Evolutionary conservation across 108 stramenopile genomes (phyloP), one percentile per base, ranked within the genome.

Genomic region (Craspedostauros australis): DNA sequence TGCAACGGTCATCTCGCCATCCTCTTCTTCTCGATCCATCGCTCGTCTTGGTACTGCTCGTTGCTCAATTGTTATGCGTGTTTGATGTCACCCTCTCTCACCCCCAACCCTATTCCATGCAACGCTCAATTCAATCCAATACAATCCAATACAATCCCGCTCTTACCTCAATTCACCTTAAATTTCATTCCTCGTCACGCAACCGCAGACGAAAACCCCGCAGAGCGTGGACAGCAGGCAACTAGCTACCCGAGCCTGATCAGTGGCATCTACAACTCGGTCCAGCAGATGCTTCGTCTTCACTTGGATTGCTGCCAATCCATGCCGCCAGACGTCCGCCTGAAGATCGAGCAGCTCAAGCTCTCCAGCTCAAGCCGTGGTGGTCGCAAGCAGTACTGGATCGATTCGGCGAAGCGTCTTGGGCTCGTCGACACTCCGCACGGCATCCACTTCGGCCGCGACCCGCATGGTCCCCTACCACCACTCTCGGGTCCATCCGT

Each of bases 351-450:
- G 19, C 49, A 34, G 5, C 63, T 91, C 7, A 82, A 84, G 45
- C 54, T 78, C 31, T 78, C 77, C 19, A 80, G 76, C 29, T 73
- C 70, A 20, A 84, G 80, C 53, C 79, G 90, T 25, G 90, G 90
- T 21, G 86, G 90, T 19, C 62, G 90, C 29, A 92, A 92, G 62
- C 90, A 92, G 39, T 92, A 92, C 45, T 92, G 90, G 90, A 69
- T 84, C 29, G 90, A 92, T 43, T 83, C 81, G 1, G 90, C 86
- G 7, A 88, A 77, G 47, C 77, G 86, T 25, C 54, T 86, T 14
- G 90, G 90, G 15, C 40, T 92, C 44, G 72, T 73, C 4, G 90
- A 92, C 39, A 88, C 90, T 1, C 66, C 66, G 4, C 77, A 75
- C 52, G 90, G 90, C 11, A 86, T 92, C 21, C 83, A 88, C 46